Base-by-base conservation (phyloP, 2,329 filamentous ascomycete genomes). In the Fusarium camptoceras region DNA sequence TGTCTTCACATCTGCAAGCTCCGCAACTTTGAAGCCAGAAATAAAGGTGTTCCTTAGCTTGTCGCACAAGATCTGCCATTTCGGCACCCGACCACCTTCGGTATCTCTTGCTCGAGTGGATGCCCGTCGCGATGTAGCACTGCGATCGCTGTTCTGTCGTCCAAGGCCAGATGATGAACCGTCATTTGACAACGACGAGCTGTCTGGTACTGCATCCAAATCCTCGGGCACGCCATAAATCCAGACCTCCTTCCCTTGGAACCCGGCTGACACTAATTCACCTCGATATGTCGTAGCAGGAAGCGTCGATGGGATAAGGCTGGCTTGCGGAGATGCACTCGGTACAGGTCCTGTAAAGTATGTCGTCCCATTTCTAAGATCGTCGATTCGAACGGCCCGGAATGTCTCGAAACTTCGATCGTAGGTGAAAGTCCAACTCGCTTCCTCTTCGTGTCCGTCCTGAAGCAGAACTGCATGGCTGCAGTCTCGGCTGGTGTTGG, bases 401-500 rank as follows among this genome's bases (percentile, higher is more conserved):
- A 95, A 95, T 1, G 91, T 92, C 78, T 93, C 91, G 60, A 94
- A 91, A 66, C 89, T 89, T 66, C 88, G 84, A 75, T 95, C 92
- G 73, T 94, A 95, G 3, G 92, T 91, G 72, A 95, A 91, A 1
- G 92, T 87, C 91, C 92, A 95, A 64, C 84, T 87, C 27, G 91
- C 89, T 77, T 94, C 92, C 57, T 89, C 87, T 41, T 87, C 81
- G 51, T 81, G 83, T 7, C 86, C 86, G 64, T 88, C 84, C 70
- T 89, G 87, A 18, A 95, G 82, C 47, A 95, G 79, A 2, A 92
- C 89, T 22, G 92, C 91, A 79, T 94, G 92, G 71, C 91, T 94
- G 76, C 92, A 94, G 70, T 93, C 91, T 51, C 89, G 87, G 71
- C 90, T 93, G n/a, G 89, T 91, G 72, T 94, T 93, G 6, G 93